Evolutionary conservation across 164 flowering plant genomes (phyloP), one percentile per base, ranked within the genome.

Genomic region (Dillenia suffruticosa): DNA sequence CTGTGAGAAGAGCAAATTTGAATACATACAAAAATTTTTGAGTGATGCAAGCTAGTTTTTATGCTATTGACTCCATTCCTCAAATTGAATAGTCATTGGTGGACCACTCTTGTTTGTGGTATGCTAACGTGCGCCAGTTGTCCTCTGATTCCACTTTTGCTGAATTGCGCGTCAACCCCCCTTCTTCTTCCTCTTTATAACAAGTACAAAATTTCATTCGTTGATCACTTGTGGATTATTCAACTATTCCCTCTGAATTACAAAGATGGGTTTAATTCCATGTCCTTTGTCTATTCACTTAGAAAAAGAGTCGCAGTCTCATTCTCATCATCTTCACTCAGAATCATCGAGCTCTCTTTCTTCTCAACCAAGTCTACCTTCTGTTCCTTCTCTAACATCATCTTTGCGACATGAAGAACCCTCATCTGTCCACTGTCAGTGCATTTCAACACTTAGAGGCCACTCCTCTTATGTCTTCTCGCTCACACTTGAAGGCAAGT

Each of bases 321-420:
- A 68, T 9, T 65, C 66, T 22, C 49, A 54, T 50, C 70, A 63
- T 43, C 67, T 62, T 40, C 62, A 53, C 2, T 68, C 70, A n/a
- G 69, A 69, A 12, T 63, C 82, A 58, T 51, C 74, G 5, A 45
- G 59, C 17, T 81, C 86, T 11, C 75, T 85, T 44, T 68, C 76
- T 19, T 81, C 91, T 9, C 86, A 82, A 53, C 74, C 76, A 54
- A 87, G 93, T 58, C 80, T 87, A 46, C 87, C 89, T 0, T 78
- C 84, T 14, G 73, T 87, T 48, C 86, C 86, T 51, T 85, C 89
- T 12, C 88, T 87, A 16, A 63, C 82, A 51, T 22, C 73, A 46
- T 19, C 61, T 14, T 56, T 43, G 17, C 65, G 56, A 12, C 61
- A 26, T 2, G 55, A 56, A 47, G 59, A 46, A 5, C 13, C 58